Conservation (phyloP, 176 grass and related monocot genomes). For the Bothriochloa decipiens region DNA sequence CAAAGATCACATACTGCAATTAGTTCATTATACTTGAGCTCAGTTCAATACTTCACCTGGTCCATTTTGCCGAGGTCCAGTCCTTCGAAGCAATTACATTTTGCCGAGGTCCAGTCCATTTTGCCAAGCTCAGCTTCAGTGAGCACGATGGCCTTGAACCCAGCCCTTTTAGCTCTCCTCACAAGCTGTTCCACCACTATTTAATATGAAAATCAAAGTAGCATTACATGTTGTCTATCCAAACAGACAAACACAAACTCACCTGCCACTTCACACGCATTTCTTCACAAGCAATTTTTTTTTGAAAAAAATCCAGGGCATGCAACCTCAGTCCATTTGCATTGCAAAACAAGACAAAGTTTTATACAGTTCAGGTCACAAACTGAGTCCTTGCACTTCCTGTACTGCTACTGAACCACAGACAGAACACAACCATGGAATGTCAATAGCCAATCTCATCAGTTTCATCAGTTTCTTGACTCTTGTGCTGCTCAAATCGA, state of each 20-base stretch:
- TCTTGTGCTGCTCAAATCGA: too few species aligned
- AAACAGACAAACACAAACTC: not conserved
- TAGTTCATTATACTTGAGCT: too few species aligned
- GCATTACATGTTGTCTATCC: not conserved
- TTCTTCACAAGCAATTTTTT: not conserved
- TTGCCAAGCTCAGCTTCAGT: conserved; percentile 30
- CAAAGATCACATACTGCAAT: too few species aligned
- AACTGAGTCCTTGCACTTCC: not conserved
- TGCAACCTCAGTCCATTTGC: not conserved
- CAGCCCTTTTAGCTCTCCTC: too few species aligned
- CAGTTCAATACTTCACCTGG: too few species aligned
- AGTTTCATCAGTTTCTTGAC: too few species aligned
- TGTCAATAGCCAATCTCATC: too few species aligned
- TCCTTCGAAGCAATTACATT: conserved; percentile 45
- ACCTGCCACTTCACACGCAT: not conserved
- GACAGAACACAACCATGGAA: too few species aligned
- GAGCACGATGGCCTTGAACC: conserved; percentile 93
- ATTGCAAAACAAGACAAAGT: not conserved
- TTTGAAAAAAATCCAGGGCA: not conserved
- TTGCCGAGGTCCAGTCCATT: conserved; percentile 49
- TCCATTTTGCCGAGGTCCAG: too few species aligned
- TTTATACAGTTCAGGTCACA: not conserved
- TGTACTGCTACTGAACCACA: not conserved
- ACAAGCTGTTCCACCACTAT: too few species aligned
- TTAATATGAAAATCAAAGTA: not conserved